Conservation (phyloP, 202 grass and related monocot genomes). For the Bolboschoenoplectus hybrid region DNA sequence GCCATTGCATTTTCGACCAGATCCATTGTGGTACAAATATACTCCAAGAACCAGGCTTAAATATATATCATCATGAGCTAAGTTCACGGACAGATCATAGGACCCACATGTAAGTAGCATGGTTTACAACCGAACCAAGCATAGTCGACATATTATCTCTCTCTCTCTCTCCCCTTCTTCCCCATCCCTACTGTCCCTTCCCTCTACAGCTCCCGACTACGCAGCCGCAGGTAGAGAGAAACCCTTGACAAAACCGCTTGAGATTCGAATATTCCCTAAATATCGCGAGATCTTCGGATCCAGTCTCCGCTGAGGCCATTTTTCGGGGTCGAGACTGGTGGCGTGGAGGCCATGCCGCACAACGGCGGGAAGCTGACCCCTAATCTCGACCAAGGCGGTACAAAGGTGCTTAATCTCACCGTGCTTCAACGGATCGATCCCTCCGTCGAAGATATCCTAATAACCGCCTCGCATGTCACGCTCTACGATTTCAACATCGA, state of each 20-base stretch:
- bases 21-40: no score
- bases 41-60: neutral
- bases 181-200: neutral
- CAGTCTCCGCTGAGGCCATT: neutral
- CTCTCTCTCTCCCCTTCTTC: neutral
- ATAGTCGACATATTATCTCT: neutral
- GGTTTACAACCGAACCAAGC: neutral
- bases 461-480: slow-evolving; percentile 78
- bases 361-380: slow-evolving; percentile 68
- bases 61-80: neutral
- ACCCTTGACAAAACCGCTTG: neutral
- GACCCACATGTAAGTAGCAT: slow-evolving; percentile 1
- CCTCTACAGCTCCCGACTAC: slow-evolving; percentile 27
- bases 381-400: slow-evolving; percentile 69
- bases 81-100: neutral
- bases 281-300: slow-evolving; percentile 13
- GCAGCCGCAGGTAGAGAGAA: slow-evolving; percentile 23
- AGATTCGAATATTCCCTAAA: neutral
- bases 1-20: neutral
- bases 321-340: neutral
- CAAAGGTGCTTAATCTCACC: slow-evolving; percentile 61
- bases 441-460: slow-evolving; percentile 84
- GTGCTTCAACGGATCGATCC: slow-evolving; percentile 85
- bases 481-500: slow-evolving; percentile 92
- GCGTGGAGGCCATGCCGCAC: slow-evolving; percentile 26